phyloP scores from a whole-genome alignment of 106 monocot genomes.

The Allium fistulosum region DNA sequence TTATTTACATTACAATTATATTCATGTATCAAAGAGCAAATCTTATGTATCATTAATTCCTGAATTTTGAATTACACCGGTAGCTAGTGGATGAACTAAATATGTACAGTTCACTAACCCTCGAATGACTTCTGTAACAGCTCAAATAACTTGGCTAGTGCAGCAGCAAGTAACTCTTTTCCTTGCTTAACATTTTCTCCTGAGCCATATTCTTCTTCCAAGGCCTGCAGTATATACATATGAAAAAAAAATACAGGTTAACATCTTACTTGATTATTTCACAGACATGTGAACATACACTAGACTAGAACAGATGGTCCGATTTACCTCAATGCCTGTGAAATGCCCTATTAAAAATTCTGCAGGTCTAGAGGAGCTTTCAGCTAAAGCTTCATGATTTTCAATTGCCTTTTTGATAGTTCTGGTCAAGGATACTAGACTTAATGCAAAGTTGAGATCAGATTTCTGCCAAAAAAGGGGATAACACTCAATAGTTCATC shows the following conservation, averaged over 20 bases:
- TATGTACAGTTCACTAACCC: constrained; percentile 26
- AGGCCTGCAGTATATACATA: constrained; percentile 22
- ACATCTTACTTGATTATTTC: too few relatives aligned
- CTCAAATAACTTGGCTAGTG: constrained; percentile 48
- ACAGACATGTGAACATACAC: neutral
- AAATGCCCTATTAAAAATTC: constrained; percentile 59
- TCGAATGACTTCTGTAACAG: constrained; percentile 37
- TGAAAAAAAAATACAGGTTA: neutral
- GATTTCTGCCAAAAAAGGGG: constrained; percentile 31
- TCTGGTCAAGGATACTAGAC: constrained; percentile 45
- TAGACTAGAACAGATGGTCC: neutral
- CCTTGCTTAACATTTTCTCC: constrained; percentile 37
- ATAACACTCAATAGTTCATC: too few relatives aligned
- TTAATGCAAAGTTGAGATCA: constrained; percentile 47
- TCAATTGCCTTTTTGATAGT: constrained; percentile 36
- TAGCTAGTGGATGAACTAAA: too few relatives aligned
- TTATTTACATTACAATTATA: too few relatives aligned
- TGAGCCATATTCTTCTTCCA: constrained; percentile 59
- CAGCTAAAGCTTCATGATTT: constrained; percentile 51
- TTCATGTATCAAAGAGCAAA: too few relatives aligned
- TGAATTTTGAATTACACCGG: too few relatives aligned
- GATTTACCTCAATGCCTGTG: constrained; percentile 63
- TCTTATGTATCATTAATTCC: too few relatives aligned
- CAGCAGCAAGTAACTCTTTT: constrained; percentile 46
- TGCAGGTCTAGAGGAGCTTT: constrained; percentile 25